phyloP scores from a whole-genome alignment of 2,329 filamentous ascomycete genomes.

The Ophiostoma tasmaniense region DNA sequence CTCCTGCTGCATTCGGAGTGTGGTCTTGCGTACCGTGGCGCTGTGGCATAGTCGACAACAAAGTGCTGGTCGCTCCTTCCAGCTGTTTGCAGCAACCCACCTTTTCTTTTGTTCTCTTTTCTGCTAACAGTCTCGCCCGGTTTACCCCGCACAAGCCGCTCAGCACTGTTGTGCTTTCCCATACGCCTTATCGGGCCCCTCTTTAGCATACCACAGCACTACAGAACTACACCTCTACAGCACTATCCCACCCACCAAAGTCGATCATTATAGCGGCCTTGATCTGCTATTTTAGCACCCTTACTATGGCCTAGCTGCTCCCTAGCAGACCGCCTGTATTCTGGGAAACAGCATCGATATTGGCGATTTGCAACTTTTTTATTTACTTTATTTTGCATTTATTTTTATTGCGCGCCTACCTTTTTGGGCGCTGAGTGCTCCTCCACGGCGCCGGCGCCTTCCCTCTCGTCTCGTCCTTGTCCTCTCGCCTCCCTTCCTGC shows the following conservation, averaged over 20 bases:
- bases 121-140: neutral
- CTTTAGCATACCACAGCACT: neutral
- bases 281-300: neutral
- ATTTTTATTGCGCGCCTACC: neutral
- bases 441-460: neutral
- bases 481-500: neutral
- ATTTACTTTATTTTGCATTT: slow-evolving; percentile 2
- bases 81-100: slow-evolving; percentile 7
- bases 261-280: neutral
- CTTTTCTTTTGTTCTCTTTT: neutral
- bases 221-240: neutral
- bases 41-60: neutral
- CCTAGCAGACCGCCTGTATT: neutral
- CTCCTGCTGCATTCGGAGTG: neutral
- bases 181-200: slow-evolving; percentile 2
- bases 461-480: neutral
- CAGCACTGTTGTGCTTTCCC: neutral
- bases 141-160: slow-evolving; percentile 10
- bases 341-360: neutral
- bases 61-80: neutral
- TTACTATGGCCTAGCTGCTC: neutral
- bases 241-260: neutral
- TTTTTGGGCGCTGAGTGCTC: neutral
- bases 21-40: neutral
- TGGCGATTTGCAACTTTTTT: neutral